Conservation (phyloP, 306 rosid genomes). For the Cicer yamashitae region DNA sequence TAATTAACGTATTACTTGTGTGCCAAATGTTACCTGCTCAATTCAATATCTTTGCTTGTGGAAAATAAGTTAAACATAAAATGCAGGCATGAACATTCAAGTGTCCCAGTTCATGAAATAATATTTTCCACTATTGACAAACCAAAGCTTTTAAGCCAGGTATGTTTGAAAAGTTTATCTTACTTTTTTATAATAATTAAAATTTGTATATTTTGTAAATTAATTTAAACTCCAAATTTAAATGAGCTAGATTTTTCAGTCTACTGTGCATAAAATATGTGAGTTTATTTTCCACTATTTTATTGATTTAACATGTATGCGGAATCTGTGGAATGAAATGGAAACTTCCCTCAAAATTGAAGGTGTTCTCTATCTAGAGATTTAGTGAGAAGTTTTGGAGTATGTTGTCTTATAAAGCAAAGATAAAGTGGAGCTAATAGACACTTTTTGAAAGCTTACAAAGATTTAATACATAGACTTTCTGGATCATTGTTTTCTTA, state of each 20-base stretch:
- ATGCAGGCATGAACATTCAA: conserved; percentile 74
- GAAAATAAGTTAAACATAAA: conserved; percentile 45
- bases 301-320: conserved; percentile 11
- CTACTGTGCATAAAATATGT: neutral
- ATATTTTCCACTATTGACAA: conserved; percentile 91
- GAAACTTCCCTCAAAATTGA: conserved; percentile 9
- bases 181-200: conserved; percentile 24
- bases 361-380: conserved; percentile 22
- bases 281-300: conserved; percentile 30
- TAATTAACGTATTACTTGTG: conserved; percentile 21
- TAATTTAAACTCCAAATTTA: conserved; percentile 25
- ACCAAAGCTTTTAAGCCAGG: conserved; percentile 99
- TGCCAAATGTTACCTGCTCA: conserved; percentile 35
- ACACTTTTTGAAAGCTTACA: conserved; percentile 16
- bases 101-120: conserved; percentile 76
- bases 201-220: conserved; percentile 17
- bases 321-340: conserved; percentile 17
- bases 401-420: conserved; percentile 8
- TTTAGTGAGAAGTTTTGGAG: conserved; percentile 12
- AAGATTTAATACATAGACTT: conserved; percentile 30
- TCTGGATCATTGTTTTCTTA: conserved; percentile 25
- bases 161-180: conserved; percentile 40
- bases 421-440: conserved; percentile 21
- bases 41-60: conserved; percentile 33
- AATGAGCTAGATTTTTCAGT: neutral